Percentiles rank a stretch among this genome's conserved stretches.
These are phyloP conservation scores for Colletotrichum caudatum DNA, from an alignment of 2,329 filamentous ascomycete species.

Conservation along the genomic window DNA sequence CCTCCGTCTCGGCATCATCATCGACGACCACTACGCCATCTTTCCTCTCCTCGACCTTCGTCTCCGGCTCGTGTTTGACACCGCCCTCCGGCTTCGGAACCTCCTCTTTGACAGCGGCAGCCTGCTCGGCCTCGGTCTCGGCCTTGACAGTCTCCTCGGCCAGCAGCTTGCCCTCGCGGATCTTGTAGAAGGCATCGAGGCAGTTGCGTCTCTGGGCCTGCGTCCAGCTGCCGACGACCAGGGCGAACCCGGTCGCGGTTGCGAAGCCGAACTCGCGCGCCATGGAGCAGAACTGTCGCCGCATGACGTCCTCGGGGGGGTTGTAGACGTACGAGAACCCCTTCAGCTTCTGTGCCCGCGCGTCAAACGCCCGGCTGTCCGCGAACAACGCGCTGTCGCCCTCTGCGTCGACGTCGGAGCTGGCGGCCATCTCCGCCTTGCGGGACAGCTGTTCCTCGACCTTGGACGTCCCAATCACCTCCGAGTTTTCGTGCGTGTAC, in stretches of 20 bases:
- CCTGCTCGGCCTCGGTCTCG: constrained; percentile 42
- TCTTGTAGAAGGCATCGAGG: constrained; percentile 83
- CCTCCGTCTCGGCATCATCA: constrained; percentile 42
- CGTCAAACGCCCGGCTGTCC: constrained; percentile 54
- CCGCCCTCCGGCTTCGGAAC: constrained; percentile 4
- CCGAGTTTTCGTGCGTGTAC: constrained; percentile 96
- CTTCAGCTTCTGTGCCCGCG: constrained; percentile 28
- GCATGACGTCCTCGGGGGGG: constrained; percentile 79
- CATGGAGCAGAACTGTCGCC: constrained; percentile 92
- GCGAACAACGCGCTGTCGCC: constrained; percentile 70
- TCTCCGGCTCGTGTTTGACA: constrained; percentile 15
- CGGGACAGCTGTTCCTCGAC: constrained; percentile 88
- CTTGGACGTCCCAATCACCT: constrained; percentile 92
- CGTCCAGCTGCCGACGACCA: constrained; percentile 91
- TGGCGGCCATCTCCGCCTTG: constrained; percentile 74
- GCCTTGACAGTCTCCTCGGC: constrained; percentile 47
- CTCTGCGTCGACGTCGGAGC: constrained; percentile 57
- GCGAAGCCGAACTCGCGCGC: constrained; percentile 81
- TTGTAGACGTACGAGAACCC: constrained; percentile 64
- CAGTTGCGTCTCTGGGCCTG: constrained; percentile 83
- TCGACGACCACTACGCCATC: constrained; percentile 11
- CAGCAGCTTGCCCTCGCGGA: constrained; percentile 67
- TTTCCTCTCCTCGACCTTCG: constrained; percentile 35
- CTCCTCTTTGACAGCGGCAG: constrained; percentile 33
- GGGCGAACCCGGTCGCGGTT: constrained; percentile 84